Conservation (phyloP, 305 asterid genomes). For the Lippia alba region DNA sequence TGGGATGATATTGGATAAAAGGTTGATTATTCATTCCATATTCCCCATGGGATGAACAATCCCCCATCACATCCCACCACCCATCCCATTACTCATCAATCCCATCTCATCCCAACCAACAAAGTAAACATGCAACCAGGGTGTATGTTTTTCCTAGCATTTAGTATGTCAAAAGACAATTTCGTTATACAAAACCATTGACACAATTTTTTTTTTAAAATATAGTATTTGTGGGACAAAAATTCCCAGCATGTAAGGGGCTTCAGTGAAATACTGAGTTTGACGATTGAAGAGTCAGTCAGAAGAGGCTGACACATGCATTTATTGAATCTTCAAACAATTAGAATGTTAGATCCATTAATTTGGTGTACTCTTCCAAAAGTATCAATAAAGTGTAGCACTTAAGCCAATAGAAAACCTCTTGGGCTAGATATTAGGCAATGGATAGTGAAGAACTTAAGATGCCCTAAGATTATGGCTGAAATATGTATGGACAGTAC, state of each 20-base stretch:
- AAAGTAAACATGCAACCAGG: too few relatives aligned
- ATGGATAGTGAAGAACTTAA: slow-evolving; percentile 4
- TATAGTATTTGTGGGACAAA: slow-evolving; percentile 1
- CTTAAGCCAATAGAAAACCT: slow-evolving; percentile 20
- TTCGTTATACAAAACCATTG: slow-evolving; percentile 9
- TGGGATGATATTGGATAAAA: too few relatives aligned
- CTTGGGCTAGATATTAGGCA: neutral
- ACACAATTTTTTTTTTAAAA: slow-evolving; percentile 17
- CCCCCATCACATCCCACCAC: too few relatives aligned
- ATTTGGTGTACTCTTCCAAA: slow-evolving; percentile 22
- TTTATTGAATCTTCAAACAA: slow-evolving; percentile 22
- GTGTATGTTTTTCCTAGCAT: slow-evolving; percentile 8
- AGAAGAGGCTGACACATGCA: slow-evolving; percentile 16
- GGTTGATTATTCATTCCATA: too few relatives aligned
- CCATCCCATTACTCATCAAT: too few relatives aligned
- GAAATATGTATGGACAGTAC: slow-evolving; percentile 47
- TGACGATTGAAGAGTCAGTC: slow-evolving; percentile 28
- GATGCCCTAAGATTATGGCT: slow-evolving; percentile 23
- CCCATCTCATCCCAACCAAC: too few relatives aligned
- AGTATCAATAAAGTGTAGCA: slow-evolving; percentile 1
- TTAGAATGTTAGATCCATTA: slow-evolving; percentile 7
- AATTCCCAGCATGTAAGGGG: slow-evolving; percentile 19
- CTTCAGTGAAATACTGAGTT: slow-evolving; percentile 26
- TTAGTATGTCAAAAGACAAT: slow-evolving; percentile 12
- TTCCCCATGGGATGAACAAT: too few relatives aligned